Base-by-base conservation (phyloP, 148 eudicot species). In the Suaeda aralocaspica region DNA sequence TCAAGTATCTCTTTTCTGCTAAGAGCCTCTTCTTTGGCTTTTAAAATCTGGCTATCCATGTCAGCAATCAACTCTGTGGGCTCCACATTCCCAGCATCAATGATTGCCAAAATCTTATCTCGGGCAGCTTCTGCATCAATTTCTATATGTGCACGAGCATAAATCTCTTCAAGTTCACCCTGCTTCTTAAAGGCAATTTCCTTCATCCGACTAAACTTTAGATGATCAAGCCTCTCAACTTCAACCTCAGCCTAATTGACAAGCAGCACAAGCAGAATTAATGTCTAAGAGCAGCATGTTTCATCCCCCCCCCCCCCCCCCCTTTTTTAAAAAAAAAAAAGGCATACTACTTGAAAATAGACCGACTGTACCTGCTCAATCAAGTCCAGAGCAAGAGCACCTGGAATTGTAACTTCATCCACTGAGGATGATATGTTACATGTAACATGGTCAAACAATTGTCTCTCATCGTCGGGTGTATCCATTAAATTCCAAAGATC, bases 401-500 rank as follows among this genome's bases (percentile, higher is more conserved):
- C 98, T 11, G 92, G 94, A 68, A 78, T 55, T 12, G 82, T 85
- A 72, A 92, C 94, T 83, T 92, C 94, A 75, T 92, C 94, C 29
- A 90, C 96, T 1, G 90, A 84, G 72, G 96, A 88, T 41, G 98
- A 88, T 39, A 88, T 80, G 81, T 92, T 90, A 67, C 94, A 92
- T 15, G 96, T 92, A 69, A 92, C 98, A 76, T 92, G 98, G 66
- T 92, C 98, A 77, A 92, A 92, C 71, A 92, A 72, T 64, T 83
- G 80, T 33, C 96, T 80, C 52, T 90, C 98, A 49, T 86, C 92
- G 71, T 84, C 77, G 14, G 92, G 85, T 9, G 98, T 75, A 72
- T 92, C 98, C 98, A 92, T 92, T 76, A 92, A 74, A 80, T 92
- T 90, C 98, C 98, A 92, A 59, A 92, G 90, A 78, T 92, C 96